Base-by-base conservation (phyloP, 306 rosid genomes). In the Dalbergia cultrata region DNA sequence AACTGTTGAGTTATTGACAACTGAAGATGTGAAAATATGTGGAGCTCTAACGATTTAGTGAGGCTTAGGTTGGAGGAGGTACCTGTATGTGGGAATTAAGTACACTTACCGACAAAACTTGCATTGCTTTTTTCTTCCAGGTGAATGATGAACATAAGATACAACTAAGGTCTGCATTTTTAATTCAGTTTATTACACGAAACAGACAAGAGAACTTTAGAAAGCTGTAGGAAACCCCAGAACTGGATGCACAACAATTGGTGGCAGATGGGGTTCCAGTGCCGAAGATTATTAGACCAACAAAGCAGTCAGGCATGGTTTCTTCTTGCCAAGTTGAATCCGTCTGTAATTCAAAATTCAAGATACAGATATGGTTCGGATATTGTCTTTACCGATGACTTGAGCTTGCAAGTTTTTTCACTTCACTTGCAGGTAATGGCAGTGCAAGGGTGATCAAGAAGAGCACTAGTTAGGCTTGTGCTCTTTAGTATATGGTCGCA, bases 241-340 rank as follows among this genome's bases (percentile, higher is more conserved):
- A 90, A 83, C 31, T 86, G 13, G 98, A 94, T 53, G 98, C 98
- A 8, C 93, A 85, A 80, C 94, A 86, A 68, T 62, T 91, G 84
- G 88, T 90, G 19, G 83, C 83, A 3, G 97, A 90, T 31, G 84
- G 97, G 67, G 54, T 91, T 71, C 98, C 98, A 2, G 90, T 88
- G 52, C 97, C 98, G 0, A 94, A 80, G 87, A 80, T 92, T 77
- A 82, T 94, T 56, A 90, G 76, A 84, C 75, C 98, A 94, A 72
- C 94, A 94, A 80, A 79, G 97, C 57, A 92, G 97, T 77, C 97
- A 91, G 77, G 97, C 98, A 14, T 89, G 98, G 87, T 91, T 94
- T 82, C 97, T 94, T 83, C 97, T 94, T 21, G 98, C 97, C 75
- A 94, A 91, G 89, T 76, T 94, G 90, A 94, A 92, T 82, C 98